Percentiles rank a stretch among this genome's conserved stretches.
Conservation (phyloP, 2,329 filamentous ascomycete genomes). For the Furcasterigmium furcatum region DNA sequence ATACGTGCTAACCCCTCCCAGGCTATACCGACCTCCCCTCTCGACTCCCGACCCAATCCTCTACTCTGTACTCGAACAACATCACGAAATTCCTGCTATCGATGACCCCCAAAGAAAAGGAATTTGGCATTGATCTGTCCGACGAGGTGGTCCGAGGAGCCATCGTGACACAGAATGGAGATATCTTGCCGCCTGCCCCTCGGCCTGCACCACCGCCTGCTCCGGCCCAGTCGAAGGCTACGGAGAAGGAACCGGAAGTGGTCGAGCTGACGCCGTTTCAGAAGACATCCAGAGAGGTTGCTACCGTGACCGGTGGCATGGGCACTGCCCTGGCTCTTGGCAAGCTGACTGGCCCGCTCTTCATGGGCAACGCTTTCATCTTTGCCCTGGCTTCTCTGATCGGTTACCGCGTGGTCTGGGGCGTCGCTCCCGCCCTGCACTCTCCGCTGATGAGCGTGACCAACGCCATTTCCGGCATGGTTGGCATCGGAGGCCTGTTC, state of each 20-base stretch:
- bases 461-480: conserved; percentile 89
- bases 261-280: conserved; percentile 79
- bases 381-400: conserved; percentile 82
- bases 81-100: conserved; percentile 86
- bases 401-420: conserved; percentile 87
- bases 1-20: conserved; percentile 24
- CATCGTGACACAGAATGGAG: conserved; percentile 76
- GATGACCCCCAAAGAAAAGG: conserved; percentile 72
- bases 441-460: conserved; percentile 91
- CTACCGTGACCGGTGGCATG: conserved; percentile 74
- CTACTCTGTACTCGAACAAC: conserved; percentile 90
- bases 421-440: conserved; percentile 77
- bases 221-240: conserved; percentile 31
- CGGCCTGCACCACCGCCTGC: conserved; percentile 59
- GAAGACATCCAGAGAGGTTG: conserved; percentile 72
- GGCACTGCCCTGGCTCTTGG: conserved; percentile 70
- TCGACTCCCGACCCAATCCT: conserved; percentile 81
- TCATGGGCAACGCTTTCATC: conserved; percentile 86
- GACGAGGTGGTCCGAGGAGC: conserved; percentile 85
- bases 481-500: conserved; percentile 84
- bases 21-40: conserved; percentile 87
- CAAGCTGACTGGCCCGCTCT: conserved; percentile 76
- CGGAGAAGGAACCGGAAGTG: conserved; percentile 49
- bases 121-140: conserved; percentile 74
- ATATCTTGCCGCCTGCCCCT: conserved; percentile 72